A percentile compares a stretch with the other conserved stretches of the same genome.
phyloP scores from a whole-genome alignment of 495 filamentous ascomycete genomes.

The Penicillium manginii region DNA sequence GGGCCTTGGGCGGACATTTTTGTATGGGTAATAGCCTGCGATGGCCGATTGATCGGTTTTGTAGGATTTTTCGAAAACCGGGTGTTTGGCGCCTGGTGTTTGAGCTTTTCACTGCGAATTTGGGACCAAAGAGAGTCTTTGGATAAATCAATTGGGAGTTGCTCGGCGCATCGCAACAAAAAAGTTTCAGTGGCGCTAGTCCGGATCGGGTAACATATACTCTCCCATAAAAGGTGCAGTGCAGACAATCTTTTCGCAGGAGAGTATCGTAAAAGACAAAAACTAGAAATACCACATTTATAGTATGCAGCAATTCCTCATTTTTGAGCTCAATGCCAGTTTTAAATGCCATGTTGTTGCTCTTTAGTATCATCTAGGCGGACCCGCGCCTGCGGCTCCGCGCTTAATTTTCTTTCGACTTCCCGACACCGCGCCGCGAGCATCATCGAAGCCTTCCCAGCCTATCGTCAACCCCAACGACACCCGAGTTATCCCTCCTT shows the following conservation, averaged over 20 bases:
- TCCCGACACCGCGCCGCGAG: constrained; percentile 33
- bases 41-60: not conserved
- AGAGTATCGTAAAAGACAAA: not conserved
- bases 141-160: constrained; percentile 12
- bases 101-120: not conserved
- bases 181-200: constrained; percentile 35
- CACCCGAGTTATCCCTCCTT: constrained; percentile 6
- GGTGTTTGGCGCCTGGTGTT: not conserved
- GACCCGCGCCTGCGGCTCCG: constrained; percentile 44
- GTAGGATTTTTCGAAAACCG: not conserved
- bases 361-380: constrained; percentile 11
- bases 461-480: constrained; percentile 15
- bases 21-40: constrained; percentile 15
- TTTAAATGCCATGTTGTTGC: not conserved
- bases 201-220: constrained; percentile 27
- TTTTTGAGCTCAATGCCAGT: not conserved
- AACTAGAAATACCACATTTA: not conserved
- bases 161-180: constrained; percentile 26
- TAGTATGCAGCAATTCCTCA: not conserved
- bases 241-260: not conserved
- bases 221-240: not conserved
- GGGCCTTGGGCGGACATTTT: constrained; percentile 47
- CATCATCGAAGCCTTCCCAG: constrained; percentile 13
- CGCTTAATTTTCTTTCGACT: constrained; percentile 44
- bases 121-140: constrained; percentile 12